Evolutionary conservation across 345 rosid species (phyloP), one percentile per base, ranked within the genome.

Genomic region (Aethionema arabicum): DNA sequence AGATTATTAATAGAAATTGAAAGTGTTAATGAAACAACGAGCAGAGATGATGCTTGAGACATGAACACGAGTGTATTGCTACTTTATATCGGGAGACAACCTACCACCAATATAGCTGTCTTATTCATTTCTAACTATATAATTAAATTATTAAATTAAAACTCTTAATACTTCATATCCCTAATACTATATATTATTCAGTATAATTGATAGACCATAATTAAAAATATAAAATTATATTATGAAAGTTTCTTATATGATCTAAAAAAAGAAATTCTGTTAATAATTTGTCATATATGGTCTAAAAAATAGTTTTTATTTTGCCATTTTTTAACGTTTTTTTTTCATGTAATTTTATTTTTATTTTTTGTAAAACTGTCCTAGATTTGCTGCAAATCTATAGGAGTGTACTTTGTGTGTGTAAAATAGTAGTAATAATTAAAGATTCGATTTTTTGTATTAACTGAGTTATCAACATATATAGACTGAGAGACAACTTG

Each of bases 21-120:
- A 27, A 50, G 44, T 46, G 72, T 74, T 74, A 70, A 76, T 44
- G 82, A 67, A 70, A 75, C 82, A 83, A 77, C 50, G 67, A 73
- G 76, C 83, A 80, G 77, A 77, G 69, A 80, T 84, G 95, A 84
- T 62, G 67, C 83, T 80, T 54, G 68, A 62, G 77, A 79, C 90
- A 85, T 70, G 80, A 85, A 80, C 97, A 82, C 79, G 61, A 60
- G 53, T 59, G 45, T 66, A 38, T 77, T 59, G 82, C 80, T 84
- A 77, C 83, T 86, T 76, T 78, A 83, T 80, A 80, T 67, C 66
- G 67, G 93, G 91, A 82, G 82, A 86, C 93, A 85, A 74, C 87
- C 77, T 67, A 74, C 80, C 83, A 51, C 27, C 70, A 68, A 11
- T 49, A 53, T 66, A 44, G 61, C 21, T 53, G 53, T 49, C 42